These are phyloP conservation scores for Verticillium dahliae DNA, from an alignment of 2,329 filamentous ascomycete genomes.

Conservation along the genomic window DNA sequence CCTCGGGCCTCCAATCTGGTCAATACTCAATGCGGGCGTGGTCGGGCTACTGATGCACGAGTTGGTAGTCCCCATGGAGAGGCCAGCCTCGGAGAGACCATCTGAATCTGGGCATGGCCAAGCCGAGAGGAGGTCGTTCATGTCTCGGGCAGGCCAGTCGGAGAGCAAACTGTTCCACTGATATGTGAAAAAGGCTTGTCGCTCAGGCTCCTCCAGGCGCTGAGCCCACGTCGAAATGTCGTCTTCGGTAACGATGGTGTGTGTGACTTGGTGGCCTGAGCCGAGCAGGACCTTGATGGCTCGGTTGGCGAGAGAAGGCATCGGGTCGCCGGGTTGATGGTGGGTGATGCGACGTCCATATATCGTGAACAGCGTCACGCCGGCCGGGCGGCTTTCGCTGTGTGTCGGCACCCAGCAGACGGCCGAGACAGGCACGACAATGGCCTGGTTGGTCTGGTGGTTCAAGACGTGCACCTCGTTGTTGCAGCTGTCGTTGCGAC, in stretches of 20 bases:
- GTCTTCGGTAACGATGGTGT: not conserved
- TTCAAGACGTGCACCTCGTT: conserved; percentile 8
- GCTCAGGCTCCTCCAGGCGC: not conserved
- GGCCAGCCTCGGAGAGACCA: not conserved
- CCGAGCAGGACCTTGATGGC: not conserved
- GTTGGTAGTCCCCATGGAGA: not conserved
- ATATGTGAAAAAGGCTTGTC: not conserved
- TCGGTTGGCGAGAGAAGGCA: not conserved
- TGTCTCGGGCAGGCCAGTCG: not conserved
- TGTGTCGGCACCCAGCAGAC: conserved; percentile 12
- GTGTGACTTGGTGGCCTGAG: not conserved
- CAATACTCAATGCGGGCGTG: not conserved
- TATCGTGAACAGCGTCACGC: not conserved
- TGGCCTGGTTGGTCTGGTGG: conserved; percentile 6
- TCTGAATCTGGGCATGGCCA: not conserved
- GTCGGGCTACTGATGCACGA: not conserved
- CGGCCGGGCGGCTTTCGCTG: not conserved
- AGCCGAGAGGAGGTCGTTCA: not conserved
- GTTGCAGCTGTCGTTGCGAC: not conserved
- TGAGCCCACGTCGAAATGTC: not conserved
- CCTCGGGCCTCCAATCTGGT: not conserved
- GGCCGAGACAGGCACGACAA: conserved; percentile 5
- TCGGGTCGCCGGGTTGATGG: not conserved
- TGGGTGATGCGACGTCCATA: not conserved
- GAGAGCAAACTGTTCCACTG: not conserved